These are phyloP conservation scores for Metarhizium album DNA, from an alignment of 2,329 filamentous ascomycete species.

Conservation along the genomic window DNA sequence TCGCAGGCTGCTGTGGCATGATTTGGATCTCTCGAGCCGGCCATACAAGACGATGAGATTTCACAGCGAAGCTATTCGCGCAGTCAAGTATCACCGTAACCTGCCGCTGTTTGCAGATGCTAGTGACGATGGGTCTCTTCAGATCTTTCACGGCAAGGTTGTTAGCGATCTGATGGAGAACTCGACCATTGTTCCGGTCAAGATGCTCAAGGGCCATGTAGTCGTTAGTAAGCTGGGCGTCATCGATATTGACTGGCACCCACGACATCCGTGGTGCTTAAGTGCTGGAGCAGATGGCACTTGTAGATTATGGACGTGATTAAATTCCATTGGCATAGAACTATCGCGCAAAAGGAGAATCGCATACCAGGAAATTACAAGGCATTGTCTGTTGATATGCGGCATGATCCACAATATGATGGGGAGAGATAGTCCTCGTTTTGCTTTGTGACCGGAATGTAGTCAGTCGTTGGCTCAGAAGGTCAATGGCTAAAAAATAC, in stretches of 20 bases:
- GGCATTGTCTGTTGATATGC: no score
- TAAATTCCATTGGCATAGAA: not conserved
- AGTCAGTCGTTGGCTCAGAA: no score
- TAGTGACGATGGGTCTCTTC: constrained; percentile 85
- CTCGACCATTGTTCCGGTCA: constrained; percentile 89
- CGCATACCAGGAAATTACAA: not conserved
- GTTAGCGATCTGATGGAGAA: constrained; percentile 93
- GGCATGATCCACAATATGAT: no score
- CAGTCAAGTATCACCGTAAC: constrained; percentile 76
- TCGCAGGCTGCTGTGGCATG: constrained; percentile 88
- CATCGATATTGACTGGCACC: constrained; percentile 93
- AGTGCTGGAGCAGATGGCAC: constrained; percentile 92
- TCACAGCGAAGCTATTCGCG: constrained; percentile 82
- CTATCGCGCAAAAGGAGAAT: not conserved
- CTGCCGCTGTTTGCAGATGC: constrained; percentile 86
- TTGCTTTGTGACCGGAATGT: no score
- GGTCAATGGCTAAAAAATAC: no score
- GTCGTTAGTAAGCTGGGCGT: constrained; percentile 80
- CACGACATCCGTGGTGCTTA: constrained; percentile 83
- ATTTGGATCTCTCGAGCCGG: constrained; percentile 78
- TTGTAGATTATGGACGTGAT: constrained; percentile 72
- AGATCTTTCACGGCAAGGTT: constrained; percentile 95
- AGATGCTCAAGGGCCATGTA: constrained; percentile 84
- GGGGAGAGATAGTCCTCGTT: not conserved
- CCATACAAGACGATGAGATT: constrained; percentile 97